phyloP scores from a whole-genome alignment of 805 yeast genomes.

The Torulaspora franciscae region DNA sequence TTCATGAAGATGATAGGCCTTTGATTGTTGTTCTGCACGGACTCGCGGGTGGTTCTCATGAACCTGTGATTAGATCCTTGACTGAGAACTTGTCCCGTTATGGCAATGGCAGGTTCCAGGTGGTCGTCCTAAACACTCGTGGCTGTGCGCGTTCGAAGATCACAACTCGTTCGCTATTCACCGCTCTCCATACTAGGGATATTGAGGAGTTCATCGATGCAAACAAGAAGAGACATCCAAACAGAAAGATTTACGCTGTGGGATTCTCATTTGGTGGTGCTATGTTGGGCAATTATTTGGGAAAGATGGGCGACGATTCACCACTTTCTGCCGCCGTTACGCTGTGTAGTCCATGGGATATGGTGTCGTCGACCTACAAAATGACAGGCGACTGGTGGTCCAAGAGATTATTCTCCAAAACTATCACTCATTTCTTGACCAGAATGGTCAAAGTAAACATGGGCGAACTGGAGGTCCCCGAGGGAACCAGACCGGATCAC shows the following conservation, averaged over 20 bases:
- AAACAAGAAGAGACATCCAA: conserved; percentile 50
- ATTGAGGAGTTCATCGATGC: conserved; percentile 52
- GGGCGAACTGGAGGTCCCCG: conserved; percentile 33
- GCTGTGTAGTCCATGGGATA: conserved; percentile 71
- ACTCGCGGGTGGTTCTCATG: conserved; percentile 75
- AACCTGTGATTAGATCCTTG: conserved; percentile 60
- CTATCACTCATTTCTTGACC: conserved; percentile 40
- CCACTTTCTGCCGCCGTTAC: conserved; percentile 54
- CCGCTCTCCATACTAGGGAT: conserved; percentile 68
- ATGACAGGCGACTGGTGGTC: conserved; percentile 41
- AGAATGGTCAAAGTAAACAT: conserved; percentile 45
- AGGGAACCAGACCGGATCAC: conserved; percentile 17
- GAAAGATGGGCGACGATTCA: conserved; percentile 54
- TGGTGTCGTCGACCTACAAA: conserved; percentile 48
- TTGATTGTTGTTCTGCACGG: conserved; percentile 64
- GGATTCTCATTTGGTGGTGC: conserved; percentile 76
- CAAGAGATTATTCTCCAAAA: conserved; percentile 39
- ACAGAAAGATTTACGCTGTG: conserved; percentile 56
- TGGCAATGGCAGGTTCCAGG: conserved; percentile 45
- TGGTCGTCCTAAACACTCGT: conserved; percentile 60
- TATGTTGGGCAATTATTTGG: conserved; percentile 60
- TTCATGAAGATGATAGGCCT: conserved; percentile 44
- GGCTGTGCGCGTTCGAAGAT: conserved; percentile 76
- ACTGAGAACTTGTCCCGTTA: conserved; percentile 41
- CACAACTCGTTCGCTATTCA: conserved; percentile 60